Conservation (phyloP, 2,329 filamentous ascomycete genomes). For the Sarocladiaceae sp. region DNA sequence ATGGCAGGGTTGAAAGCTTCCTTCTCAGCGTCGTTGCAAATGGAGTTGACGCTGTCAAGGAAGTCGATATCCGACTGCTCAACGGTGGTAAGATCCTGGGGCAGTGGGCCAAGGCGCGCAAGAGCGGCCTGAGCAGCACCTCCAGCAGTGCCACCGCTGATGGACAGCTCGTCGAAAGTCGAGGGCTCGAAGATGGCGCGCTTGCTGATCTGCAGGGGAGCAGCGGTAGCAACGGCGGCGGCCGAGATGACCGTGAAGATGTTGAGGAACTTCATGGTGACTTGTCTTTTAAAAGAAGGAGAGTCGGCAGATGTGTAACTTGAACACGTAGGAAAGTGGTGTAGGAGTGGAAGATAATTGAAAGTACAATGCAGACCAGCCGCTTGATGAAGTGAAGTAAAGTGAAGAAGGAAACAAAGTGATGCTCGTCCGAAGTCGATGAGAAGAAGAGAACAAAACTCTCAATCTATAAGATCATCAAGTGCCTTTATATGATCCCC, state of each 20-base stretch:
- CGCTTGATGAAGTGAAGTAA: background rate
- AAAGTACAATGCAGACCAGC: background rate
- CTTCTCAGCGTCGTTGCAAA: slow-evolving; percentile 49
- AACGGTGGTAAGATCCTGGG: slow-evolving; percentile 38
- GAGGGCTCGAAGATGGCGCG: slow-evolving; percentile 24
- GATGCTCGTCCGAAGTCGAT: slow-evolving; percentile 3
- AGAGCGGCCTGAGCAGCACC: slow-evolving; percentile 39
- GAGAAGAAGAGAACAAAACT: background rate
- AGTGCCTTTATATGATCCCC: background rate
- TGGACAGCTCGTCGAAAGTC: slow-evolving; percentile 41
- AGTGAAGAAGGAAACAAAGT: background rate
- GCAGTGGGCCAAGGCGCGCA: slow-evolving; percentile 30
- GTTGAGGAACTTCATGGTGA: slow-evolving; percentile 7
- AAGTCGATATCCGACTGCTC: slow-evolving; percentile 42
- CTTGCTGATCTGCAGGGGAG: background rate
- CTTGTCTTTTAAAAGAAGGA: too few relatives aligned
- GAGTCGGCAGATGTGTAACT: too few relatives aligned
- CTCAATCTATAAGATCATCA: background rate
- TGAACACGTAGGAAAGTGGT: too few relatives aligned
- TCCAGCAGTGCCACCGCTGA: slow-evolving; percentile 41
- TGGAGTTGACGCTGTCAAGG: slow-evolving; percentile 45
- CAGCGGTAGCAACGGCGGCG: background rate
- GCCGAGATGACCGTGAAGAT: background rate
- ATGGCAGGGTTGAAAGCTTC: slow-evolving; percentile 52
- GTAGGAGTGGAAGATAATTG: background rate